Evolutionary conservation across 768 basidiomycete species (phyloP).

Genomic region (Hygrocybe punicea): DNA sequence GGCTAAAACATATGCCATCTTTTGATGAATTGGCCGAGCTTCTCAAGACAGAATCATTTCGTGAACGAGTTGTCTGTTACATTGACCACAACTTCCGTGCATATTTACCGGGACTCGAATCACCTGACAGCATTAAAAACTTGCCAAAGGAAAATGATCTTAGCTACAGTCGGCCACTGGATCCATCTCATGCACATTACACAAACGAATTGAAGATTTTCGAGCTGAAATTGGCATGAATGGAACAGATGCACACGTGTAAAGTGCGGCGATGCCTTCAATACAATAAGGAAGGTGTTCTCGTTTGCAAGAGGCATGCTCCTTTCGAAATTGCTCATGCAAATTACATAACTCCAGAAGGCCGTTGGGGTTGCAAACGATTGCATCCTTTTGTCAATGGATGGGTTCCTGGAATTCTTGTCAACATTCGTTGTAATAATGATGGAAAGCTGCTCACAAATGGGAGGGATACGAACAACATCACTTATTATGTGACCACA

Average conservation of each 20-base stretch:
- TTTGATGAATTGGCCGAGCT: not conserved
- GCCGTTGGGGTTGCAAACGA: slow-evolving; percentile 27
- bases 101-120: not conserved
- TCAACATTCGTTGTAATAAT: slow-evolving; percentile 36
- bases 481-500: slow-evolving; percentile 31
- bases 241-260: slow-evolving; percentile 37
- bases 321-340: slow-evolving; percentile 19
- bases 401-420: slow-evolving; percentile 25
- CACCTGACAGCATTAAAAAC: not conserved
- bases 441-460: slow-evolving; percentile 42
- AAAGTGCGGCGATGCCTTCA: slow-evolving; percentile 18
- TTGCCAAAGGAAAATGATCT: not conserved
- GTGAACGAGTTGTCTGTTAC: not conserved
- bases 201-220: no score
- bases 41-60: not conserved
- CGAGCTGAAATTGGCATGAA: slow-evolving; percentile 11
- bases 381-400: slow-evolving; percentile 25
- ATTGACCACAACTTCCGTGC: not conserved
- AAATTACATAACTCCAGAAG: slow-evolving; percentile 23
- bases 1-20: not conserved
- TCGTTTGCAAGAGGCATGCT: slow-evolving; percentile 33
- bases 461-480: slow-evolving; percentile 30
- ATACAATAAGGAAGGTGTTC: slow-evolving; percentile 20
- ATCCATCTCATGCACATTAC: not conserved
- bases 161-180: not conserved